Evolutionary conservation across 176 grass and related monocot genomes (phyloP).

Genomic region (Carex kokanica): DNA sequence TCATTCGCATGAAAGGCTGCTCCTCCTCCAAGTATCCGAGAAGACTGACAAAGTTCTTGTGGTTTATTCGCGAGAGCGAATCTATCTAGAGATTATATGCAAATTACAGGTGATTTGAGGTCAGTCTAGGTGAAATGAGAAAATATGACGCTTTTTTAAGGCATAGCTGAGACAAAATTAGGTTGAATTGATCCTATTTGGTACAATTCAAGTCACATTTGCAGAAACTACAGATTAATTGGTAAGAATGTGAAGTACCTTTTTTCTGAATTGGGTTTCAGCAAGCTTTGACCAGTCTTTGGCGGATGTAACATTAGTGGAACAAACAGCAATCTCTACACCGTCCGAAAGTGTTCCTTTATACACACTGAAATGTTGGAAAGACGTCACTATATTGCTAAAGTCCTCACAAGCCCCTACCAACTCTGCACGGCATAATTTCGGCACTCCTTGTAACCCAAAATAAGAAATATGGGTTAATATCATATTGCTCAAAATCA

Average conservation of each 20-base stretch:
- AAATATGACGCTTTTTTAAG: constrained; percentile 15
- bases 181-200: neutral
- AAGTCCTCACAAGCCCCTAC: constrained; percentile 96
- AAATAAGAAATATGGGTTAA: constrained; percentile 8
- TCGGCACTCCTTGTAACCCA: constrained; percentile 72
- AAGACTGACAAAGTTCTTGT: constrained; percentile 96
- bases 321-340: constrained; percentile 89
- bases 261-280: constrained; percentile 79
- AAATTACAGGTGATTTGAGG: neutral
- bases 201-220: neutral
- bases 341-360: constrained; percentile 97
- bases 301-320: constrained; percentile 47
- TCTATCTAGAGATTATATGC: constrained; percentile 57
- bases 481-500: neutral
- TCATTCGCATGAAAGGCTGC: constrained; percentile 98
- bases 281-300: constrained; percentile 88
- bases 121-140: neutral
- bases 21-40: constrained; percentile 94
- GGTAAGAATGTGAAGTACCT: constrained; percentile 21
- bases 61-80: constrained; percentile 81
- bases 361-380: constrained; percentile 73
- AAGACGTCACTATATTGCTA: constrained; percentile 77
- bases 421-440: constrained; percentile 74
- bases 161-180: neutral
- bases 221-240: neutral